Conservation (phyloP, 495 filamentous ascomycete genomes). For the Aspergillus carlsbadensis region DNA sequence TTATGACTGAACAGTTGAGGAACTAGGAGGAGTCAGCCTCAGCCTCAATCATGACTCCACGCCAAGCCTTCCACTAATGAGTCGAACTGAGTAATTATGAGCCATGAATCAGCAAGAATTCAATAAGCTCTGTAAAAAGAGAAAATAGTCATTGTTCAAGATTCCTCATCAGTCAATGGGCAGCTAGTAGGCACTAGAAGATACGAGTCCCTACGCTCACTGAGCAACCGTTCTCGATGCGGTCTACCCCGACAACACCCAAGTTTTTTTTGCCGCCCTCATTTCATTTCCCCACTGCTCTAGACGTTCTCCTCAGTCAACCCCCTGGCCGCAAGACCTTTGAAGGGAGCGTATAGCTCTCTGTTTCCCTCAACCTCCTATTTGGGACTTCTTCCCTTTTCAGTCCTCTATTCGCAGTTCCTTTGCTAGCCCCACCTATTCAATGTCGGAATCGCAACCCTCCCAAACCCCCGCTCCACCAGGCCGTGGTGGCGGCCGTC, state of each 20-base stretch:
- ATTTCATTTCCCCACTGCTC: constrained; percentile 9
- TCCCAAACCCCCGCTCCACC: constrained; percentile 28
- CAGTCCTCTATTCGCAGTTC: neutral
- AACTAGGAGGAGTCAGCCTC: neutral
- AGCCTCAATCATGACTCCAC: constrained; percentile 12
- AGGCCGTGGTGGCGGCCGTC: constrained; percentile 38
- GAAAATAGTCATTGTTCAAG: neutral
- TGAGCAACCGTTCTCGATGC: constrained; percentile 16
- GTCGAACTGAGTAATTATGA: constrained; percentile 9
- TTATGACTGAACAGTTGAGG: neutral
- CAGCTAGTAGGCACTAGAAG: neutral
- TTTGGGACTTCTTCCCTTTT: constrained; percentile 1
- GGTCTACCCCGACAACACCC: neutral
- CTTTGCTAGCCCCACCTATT: constrained; percentile 4
- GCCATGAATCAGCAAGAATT: neutral
- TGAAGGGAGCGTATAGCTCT: constrained; percentile 11
- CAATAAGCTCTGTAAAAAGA: too few relatives aligned
- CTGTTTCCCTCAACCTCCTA: neutral
- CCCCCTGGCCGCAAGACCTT: constrained; percentile 4
- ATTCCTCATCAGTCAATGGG: neutral
- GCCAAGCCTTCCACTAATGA: neutral
- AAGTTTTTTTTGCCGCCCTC: constrained; percentile 20
- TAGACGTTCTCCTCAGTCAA: constrained; percentile 8
- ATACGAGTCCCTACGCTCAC: constrained; percentile 19
- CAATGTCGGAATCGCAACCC: constrained; percentile 41